phyloP scores from a whole-genome alignment of 1,284 basidiomycete genomes.

The Ceraceosorus bombacis region DNA sequence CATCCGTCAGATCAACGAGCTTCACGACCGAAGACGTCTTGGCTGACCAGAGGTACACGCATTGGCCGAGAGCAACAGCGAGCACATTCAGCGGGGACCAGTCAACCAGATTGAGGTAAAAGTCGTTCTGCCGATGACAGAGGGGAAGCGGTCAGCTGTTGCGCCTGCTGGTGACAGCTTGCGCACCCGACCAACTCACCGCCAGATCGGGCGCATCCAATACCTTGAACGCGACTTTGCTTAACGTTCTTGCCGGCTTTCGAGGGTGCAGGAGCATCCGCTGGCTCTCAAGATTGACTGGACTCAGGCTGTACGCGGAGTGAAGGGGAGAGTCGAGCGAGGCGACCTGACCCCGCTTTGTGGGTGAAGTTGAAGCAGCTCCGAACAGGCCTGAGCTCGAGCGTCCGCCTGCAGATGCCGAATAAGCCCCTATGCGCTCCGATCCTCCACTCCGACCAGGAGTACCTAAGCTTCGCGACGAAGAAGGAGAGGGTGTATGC shows the following conservation, averaged over 20 bases:
- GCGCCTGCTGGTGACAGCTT: neutral
- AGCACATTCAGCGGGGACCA: slow-evolving; percentile 93
- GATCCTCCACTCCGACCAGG: slow-evolving; percentile 20
- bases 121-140: slow-evolving; percentile 63
- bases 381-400: neutral
- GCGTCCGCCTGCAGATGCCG: neutral
- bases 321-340: slow-evolving; percentile 58
- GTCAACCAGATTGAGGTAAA: slow-evolving; percentile 95
- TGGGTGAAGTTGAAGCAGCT: no score
- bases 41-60: slow-evolving; percentile 95
- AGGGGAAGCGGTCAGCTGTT: slow-evolving; percentile 5
- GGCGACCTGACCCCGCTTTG: slow-evolving; percentile 10
- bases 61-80: slow-evolving; percentile 81
- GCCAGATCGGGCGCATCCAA: slow-evolving; percentile 87
- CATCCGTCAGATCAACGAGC: slow-evolving; percentile 77
- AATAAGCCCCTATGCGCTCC: slow-evolving; percentile 2
- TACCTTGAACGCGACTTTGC: slow-evolving; percentile 94
- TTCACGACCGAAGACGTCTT: slow-evolving; percentile 85
- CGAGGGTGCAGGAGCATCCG: slow-evolving; percentile 76
- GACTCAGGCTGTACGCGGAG: slow-evolving; percentile 80
- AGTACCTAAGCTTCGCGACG: slow-evolving; percentile 15
- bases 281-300: slow-evolving; percentile 75
- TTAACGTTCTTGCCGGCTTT: slow-evolving; percentile 70
- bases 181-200: slow-evolving; percentile 7
- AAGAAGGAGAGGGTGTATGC: slow-evolving; percentile 37